Percentiles rank a stretch among this genome's conserved stretches.
Conservation (phyloP, 495 filamentous ascomycete genomes). For the Penicillium ochrochloron region DNA sequence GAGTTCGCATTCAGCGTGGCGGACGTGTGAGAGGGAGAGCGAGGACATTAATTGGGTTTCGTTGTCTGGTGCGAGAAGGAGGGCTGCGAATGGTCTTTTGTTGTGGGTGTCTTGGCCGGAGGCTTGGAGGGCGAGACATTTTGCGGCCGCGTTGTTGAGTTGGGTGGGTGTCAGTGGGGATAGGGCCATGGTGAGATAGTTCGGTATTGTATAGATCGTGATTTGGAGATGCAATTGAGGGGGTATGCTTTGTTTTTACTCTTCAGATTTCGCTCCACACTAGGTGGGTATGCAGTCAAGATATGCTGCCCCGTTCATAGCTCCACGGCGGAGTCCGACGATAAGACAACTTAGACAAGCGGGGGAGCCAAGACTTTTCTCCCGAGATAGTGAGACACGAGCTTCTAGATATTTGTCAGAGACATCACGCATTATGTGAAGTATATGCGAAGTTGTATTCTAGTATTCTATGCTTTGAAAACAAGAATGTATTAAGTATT, state of each 20-base stretch:
- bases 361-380: conserved; percentile 15
- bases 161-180: conserved; percentile 29
- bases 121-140: conserved; percentile 46
- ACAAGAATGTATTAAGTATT: conserved; percentile 12
- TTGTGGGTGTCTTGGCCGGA: conserved; percentile 43
- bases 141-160: conserved; percentile 40
- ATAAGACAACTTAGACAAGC: conserved; percentile 15
- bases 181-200: conserved; percentile 6
- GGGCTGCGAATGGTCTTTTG: conserved; percentile 55
- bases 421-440: conserved; percentile 1
- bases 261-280: background rate
- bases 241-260: background rate
- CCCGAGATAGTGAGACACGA: background rate
- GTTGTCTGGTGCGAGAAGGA: conserved; percentile 55
- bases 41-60: conserved; percentile 51
- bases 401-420: background rate
- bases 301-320: conserved; percentile 6
- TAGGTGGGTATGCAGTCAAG: conserved; percentile 1
- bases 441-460: conserved; percentile 5
- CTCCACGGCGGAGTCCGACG: conserved; percentile 29
- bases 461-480: background rate
- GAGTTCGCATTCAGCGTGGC: conserved; percentile 57
- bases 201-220: background rate
- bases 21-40: conserved; percentile 58
- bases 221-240: background rate